phyloP scores from a whole-genome alignment of 306 rosid species.

The Ormosia semicastrata region DNA sequence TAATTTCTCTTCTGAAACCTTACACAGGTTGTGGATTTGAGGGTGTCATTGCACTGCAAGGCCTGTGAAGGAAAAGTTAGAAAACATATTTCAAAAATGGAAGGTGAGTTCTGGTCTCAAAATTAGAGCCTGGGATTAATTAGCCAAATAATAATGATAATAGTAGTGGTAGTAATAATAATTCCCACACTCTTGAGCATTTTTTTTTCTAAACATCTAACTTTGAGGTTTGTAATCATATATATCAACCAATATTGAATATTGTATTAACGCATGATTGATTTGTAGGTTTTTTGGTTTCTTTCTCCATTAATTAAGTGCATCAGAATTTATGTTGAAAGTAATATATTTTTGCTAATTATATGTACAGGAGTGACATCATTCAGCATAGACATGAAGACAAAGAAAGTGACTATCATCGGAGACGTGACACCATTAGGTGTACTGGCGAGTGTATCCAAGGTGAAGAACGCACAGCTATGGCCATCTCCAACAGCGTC shows the following conservation, averaged over 20 bases:
- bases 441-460: conserved; percentile 71
- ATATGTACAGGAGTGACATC: conserved; percentile 76
- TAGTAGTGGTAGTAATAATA: background rate
- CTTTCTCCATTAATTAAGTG: background rate
- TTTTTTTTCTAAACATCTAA: background rate
- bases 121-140: background rate
- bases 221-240: background rate
- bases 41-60: conserved; percentile 82
- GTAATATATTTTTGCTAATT: background rate
- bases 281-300: background rate
- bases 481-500: conserved; percentile 61
- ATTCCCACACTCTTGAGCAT: background rate
- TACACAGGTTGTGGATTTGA: conserved; percentile 67
- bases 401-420: conserved; percentile 74
- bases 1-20: background rate
- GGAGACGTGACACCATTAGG: conserved; percentile 76
- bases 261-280: background rate
- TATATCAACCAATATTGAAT: background rate
- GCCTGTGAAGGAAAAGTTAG: conserved; percentile 88
- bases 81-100: conserved; percentile 85
- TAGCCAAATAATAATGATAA: background rate
- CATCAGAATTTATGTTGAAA: background rate
- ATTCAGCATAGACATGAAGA: conserved; percentile 66
- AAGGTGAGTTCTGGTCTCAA: conserved; percentile 49
- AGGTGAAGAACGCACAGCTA: conserved; percentile 84